Evolutionary conservation across 2,329 filamentous ascomycete species (phyloP).

Genomic region (Fusarium annulatum): DNA sequence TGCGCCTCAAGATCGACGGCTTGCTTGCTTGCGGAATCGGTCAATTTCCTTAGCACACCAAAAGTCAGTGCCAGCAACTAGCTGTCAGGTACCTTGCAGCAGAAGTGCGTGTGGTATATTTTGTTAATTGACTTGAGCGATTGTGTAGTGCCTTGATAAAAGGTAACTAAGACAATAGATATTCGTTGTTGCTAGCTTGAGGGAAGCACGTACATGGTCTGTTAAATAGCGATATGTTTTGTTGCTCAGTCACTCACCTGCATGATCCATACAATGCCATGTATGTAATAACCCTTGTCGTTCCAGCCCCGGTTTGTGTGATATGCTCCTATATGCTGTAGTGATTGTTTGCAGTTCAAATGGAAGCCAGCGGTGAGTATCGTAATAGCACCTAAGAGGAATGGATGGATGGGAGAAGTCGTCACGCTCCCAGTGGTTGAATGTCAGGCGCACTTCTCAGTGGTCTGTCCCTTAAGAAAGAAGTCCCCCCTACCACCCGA

Average conservation of each 20-base stretch:
- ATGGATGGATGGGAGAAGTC: constrained; percentile 3
- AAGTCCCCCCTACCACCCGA: constrained; percentile 23
- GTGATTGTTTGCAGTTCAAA: neutral
- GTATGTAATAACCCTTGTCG: constrained; percentile 16
- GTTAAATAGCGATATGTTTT: neutral
- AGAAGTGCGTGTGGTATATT: neutral
- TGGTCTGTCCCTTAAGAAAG: constrained; percentile 34
- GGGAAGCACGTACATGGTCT: neutral
- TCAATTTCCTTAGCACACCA: constrained; percentile 6
- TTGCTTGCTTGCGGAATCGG: constrained; percentile 25
- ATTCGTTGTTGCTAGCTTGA: neutral
- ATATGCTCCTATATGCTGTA: neutral
- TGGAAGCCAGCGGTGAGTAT: constrained; percentile 25
- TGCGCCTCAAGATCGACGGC: constrained; percentile 26
- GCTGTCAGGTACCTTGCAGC: constrained; percentile 19
- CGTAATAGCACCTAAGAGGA: neutral
- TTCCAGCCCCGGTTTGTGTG: neutral
- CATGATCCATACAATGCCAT: constrained; percentile 1
- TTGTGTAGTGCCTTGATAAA: neutral
- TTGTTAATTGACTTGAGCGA: neutral
- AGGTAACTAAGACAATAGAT: too few relatives aligned
- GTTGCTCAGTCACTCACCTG: constrained; percentile 4
- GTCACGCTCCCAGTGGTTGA: constrained; percentile 16
- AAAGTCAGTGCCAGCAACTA: neutral
- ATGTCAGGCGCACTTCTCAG: constrained; percentile 29